Conservation (phyloP, 768 basidiomycete genomes). For the Tephrocybe sp. region DNA sequence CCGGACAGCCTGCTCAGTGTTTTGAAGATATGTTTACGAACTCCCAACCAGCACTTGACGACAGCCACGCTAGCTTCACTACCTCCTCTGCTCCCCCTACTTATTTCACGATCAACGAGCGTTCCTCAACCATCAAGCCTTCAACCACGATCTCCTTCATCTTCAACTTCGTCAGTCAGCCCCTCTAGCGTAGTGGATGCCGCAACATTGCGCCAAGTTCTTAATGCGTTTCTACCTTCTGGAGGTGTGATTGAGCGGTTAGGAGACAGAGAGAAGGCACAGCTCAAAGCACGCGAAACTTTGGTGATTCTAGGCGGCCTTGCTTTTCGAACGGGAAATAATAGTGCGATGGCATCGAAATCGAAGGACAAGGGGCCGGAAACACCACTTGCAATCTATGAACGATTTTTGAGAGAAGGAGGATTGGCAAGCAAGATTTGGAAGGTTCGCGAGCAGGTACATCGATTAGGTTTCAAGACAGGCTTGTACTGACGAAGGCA, state of each 20-base stretch:
- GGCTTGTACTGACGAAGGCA: neutral
- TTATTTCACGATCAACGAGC: conserved; percentile 43
- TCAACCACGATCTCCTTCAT: conserved; percentile 47
- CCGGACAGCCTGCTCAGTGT: conserved; percentile 65
- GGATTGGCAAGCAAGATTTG: conserved; percentile 81
- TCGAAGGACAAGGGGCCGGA: conserved; percentile 62
- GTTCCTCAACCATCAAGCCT: conserved; percentile 23
- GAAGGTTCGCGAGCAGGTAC: conserved; percentile 84
- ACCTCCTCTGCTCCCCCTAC: conserved; percentile 60
- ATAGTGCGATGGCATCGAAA: conserved; percentile 41
- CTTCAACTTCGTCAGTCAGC: conserved; percentile 44
- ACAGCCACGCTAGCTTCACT: conserved; percentile 73
- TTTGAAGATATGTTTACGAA: conserved; percentile 74
- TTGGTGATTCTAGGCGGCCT: conserved; percentile 73
- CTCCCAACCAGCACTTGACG: conserved; percentile 78
- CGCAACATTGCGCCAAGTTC: conserved; percentile 60
- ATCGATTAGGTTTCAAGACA: conserved; percentile 17
- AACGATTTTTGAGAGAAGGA: conserved; percentile 65
- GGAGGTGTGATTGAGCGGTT: conserved; percentile 82
- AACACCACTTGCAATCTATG: conserved; percentile 66
- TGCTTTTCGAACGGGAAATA: conserved; percentile 57
- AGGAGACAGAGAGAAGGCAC: conserved; percentile 74
- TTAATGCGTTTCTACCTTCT: conserved; percentile 66
- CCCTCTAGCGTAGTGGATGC: conserved; percentile 47
- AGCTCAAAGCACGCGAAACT: conserved; percentile 72